phyloP scores from a whole-genome alignment of 768 basidiomycete species.

The Chalciporus pseudorubinellus region DNA sequence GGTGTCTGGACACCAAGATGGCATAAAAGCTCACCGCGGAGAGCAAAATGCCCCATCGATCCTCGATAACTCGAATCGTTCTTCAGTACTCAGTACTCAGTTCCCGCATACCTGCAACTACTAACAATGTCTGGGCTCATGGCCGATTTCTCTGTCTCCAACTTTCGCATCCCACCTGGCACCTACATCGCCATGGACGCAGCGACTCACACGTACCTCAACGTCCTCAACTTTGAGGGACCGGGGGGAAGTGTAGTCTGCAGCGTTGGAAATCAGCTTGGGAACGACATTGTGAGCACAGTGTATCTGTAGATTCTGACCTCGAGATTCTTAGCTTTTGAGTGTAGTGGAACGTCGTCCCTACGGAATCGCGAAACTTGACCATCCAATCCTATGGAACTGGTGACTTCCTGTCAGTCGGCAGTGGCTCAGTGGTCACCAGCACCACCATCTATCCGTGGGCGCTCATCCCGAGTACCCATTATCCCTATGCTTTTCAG shows the following conservation, averaged over 20 bases:
- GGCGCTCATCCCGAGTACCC: not conserved
- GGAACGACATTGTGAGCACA: constrained; percentile 7
- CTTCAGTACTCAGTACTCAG: too few species aligned
- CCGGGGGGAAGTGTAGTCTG: constrained; percentile 2
- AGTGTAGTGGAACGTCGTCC: constrained; percentile 8
- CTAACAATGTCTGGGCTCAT: not conserved
- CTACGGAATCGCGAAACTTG: not conserved
- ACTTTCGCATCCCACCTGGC: constrained; percentile 5
- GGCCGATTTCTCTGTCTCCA: not conserved
- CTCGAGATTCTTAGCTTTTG: too few species aligned
- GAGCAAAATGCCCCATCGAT: too few species aligned
- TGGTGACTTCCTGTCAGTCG: not conserved
- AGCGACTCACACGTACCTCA: constrained; percentile 9
- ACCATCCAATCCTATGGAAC: constrained; percentile 7
- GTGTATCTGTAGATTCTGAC: too few species aligned
- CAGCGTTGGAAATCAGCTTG: constrained; percentile 7
- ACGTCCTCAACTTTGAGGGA: not conserved
- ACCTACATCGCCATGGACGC: constrained; percentile 12
- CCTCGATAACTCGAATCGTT: too few species aligned
- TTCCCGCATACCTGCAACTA: too few species aligned
- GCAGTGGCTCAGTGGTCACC: not conserved
- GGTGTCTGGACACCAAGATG: too few species aligned
- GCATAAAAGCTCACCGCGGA: too few species aligned
- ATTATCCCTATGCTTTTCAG: constrained; percentile 6
- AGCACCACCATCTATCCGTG: constrained; percentile 3